These are phyloP conservation scores for Colletotrichum simmondsii DNA, from an alignment of 2,329 filamentous ascomycete genomes.

Conservation along the genomic window DNA sequence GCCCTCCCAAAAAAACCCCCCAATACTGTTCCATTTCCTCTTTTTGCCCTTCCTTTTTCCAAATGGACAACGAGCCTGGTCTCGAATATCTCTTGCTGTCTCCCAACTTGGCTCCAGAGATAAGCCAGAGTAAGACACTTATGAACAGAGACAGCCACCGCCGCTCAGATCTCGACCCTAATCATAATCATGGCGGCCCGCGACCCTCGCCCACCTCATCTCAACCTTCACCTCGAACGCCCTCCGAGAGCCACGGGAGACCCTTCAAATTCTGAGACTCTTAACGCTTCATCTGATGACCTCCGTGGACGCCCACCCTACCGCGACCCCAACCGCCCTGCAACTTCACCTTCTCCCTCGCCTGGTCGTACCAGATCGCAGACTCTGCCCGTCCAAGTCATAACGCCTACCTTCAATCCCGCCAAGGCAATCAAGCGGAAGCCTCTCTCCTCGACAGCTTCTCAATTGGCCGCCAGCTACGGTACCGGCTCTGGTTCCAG, in stretches of 20 bases:
- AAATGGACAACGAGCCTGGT: conserved; percentile 26
- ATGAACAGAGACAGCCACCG: conserved; percentile 29
- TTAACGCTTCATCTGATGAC: conserved; percentile 34
- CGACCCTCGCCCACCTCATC: conserved; percentile 28
- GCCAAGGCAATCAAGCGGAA: conserved; percentile 63
- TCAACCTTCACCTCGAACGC: conserved; percentile 32
- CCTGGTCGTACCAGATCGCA: conserved; percentile 35
- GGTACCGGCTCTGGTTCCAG: conserved; percentile 54
- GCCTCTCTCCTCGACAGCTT: conserved; percentile 67
- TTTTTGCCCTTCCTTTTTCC: conserved; percentile 23
- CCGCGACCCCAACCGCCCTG: conserved; percentile 31
- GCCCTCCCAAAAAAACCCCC: conserved; percentile 19
- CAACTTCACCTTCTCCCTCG: conserved; percentile 37
- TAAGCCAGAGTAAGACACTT: conserved; percentile 20
- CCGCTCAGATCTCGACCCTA: conserved; percentile 31
- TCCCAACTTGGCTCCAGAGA: conserved; percentile 26
- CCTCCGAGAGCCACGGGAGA: conserved; percentile 27
- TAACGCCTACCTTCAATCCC: conserved; percentile 22
- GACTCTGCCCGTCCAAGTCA: conserved; percentile 28
- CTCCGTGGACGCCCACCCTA: conserved; percentile 26
- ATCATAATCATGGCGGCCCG: conserved; percentile 33
- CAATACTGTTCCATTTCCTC: conserved; percentile 31
- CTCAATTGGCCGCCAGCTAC: conserved; percentile 60
- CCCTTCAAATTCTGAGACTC: conserved; percentile 34
- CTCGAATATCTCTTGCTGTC: conserved; percentile 17